Conservation (phyloP, 331 rosid genomes). For the Acacia pycnantha region DNA sequence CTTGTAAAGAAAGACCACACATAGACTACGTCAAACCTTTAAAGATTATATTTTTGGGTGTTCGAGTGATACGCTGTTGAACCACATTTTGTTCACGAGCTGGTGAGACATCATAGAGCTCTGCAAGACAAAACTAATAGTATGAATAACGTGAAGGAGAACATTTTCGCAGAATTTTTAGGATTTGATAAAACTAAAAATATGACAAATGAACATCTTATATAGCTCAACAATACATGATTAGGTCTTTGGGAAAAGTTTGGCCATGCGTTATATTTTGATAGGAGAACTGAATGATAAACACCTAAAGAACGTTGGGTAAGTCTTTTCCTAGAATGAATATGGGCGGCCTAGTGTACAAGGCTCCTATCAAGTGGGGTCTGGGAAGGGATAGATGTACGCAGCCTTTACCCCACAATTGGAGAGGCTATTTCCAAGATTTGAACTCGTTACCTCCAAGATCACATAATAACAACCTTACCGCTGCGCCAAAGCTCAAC, state of each 20-base stretch:
- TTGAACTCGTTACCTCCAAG: too few species aligned
- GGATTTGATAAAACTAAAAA: background rate
- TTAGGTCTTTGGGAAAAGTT: background rate
- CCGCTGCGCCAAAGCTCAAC: too few species aligned
- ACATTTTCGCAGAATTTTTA: background rate
- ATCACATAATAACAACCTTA: too few species aligned
- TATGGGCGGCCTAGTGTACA: too few species aligned
- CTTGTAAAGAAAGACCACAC: constrained; percentile 19
- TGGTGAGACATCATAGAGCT: constrained; percentile 39
- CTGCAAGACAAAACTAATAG: constrained; percentile 35
- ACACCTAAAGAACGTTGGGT: background rate
- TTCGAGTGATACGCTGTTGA: constrained; percentile 35
- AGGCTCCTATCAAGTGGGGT: too few species aligned
- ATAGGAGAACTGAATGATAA: background rate
- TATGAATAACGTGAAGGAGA: background rate
- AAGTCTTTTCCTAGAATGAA: background rate
- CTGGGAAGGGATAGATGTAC: too few species aligned
- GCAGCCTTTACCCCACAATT: too few species aligned
- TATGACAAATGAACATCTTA: background rate
- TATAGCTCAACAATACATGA: background rate
- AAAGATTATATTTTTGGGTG: constrained; percentile 51
- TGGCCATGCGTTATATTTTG: background rate
- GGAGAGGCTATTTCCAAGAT: too few species aligned
- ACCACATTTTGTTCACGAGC: constrained; percentile 39
- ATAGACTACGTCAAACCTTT: constrained; percentile 46